These are phyloP conservation scores for Didymella arachidicola DNA, from an alignment of 2,329 filamentous ascomycete genomes.

Conservation along the genomic window DNA sequence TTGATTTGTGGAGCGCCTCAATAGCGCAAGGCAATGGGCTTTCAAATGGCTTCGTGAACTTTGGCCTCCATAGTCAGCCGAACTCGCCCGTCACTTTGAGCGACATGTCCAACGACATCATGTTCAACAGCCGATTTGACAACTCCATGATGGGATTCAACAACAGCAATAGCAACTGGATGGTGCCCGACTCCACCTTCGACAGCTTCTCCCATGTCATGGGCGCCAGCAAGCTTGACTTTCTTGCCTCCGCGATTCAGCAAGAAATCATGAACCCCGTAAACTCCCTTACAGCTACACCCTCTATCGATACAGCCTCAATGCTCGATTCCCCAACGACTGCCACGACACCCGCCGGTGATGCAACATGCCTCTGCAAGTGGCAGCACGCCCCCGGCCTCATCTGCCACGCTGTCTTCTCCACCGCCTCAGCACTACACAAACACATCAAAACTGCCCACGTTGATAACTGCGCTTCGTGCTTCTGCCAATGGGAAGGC, in stretches of 20 bases:
- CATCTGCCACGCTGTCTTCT: constrained; percentile 42
- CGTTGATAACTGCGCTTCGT: constrained; percentile 46
- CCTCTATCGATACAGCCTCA: constrained; percentile 16
- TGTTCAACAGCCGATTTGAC: constrained; percentile 27
- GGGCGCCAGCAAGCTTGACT: constrained; percentile 37
- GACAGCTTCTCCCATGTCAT: constrained; percentile 23
- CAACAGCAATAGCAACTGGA: constrained; percentile 36
- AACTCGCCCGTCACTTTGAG: constrained; percentile 31
- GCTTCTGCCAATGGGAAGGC: constrained; percentile 48
- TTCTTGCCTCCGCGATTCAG: constrained; percentile 40
- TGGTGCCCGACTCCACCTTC: constrained; percentile 39
- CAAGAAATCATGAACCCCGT: constrained; percentile 35
- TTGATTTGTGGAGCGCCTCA: constrained; percentile 41
- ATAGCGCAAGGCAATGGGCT: constrained; percentile 38
- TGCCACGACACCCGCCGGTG: constrained; percentile 18
- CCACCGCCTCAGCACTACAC: constrained; percentile 42
- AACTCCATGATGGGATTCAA: constrained; percentile 33
- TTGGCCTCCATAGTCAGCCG: constrained; percentile 36
- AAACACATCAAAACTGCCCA: constrained; percentile 48
- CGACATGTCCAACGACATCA: constrained; percentile 24
- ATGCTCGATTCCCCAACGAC: constrained; percentile 7
- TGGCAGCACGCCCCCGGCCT: constrained; percentile 42
- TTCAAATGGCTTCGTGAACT: constrained; percentile 37
- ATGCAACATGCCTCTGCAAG: constrained; percentile 38
- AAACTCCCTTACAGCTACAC: constrained; percentile 19